Evolutionary conservation across 495 filamentous ascomycete species (phyloP), one percentile per base, ranked within the genome.

Genomic region (Tuber calosporum): DNA sequence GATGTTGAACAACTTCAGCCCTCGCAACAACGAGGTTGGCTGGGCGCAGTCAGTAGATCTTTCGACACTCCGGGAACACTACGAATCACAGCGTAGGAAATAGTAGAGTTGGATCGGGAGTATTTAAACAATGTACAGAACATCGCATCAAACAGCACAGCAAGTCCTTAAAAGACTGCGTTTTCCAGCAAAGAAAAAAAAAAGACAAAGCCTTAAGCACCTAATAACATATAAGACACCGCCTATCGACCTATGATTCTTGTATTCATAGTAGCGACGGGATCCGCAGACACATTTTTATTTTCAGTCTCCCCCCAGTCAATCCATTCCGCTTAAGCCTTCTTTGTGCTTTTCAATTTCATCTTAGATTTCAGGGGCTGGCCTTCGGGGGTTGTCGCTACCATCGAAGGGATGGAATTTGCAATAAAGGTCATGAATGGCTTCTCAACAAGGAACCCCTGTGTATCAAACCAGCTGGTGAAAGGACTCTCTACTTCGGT

Each of bases 381-480:
- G 11, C 69, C 74, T 41, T 78, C 74, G 19, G 67, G 48, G 20
- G 78, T 73, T 34, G 69, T 70, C 42, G 67, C 66, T 41, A 79
- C 73, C 53, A 81, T 69, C 36, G 48, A 36, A 30, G 79, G 79
- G 36, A 81, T 79, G 3, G 79, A 74, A 58, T 76, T 66, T 39
- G 78, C 66, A 2, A 81, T 45, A 45, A 81, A 81, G 2, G 75
- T 72, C 83, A 95, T 93, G 80, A 97, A 93, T 13, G 93, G 94
- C 75, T 89, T 87, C 5, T 90, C 87, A 69, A 96, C 88, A 79
- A 99, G 96, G 68, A 86, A 87, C 8, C 95, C 94, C 48, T 92
- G 87, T 5, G 84, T 85, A 73, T 94, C 90, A 83, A 97, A 98
- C 93, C 93, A 99, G 38, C 86, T 86, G 30, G 90, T 91, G 82